phyloP scores from a whole-genome alignment of 176 grass and related monocot species.

The Alopecurus myosuroides region DNA sequence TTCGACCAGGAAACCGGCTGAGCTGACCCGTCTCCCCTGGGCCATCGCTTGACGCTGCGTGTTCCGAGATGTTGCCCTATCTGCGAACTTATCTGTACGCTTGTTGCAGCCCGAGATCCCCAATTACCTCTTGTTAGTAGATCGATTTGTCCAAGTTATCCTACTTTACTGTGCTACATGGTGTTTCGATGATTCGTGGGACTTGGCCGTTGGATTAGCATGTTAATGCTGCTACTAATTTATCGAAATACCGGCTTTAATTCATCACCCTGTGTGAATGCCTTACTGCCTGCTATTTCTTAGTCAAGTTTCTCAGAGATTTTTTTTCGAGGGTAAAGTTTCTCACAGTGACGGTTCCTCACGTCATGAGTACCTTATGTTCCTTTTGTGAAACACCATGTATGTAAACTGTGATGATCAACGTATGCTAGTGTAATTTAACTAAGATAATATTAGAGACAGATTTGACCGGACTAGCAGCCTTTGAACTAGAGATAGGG shows the following conservation, averaged over 20 bases:
- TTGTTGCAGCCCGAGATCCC: conserved; percentile 3
- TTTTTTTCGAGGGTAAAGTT: too few species aligned
- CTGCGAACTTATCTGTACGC: conserved; percentile 21
- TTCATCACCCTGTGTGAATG: neutral
- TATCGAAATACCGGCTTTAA: neutral
- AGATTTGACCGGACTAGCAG: neutral
- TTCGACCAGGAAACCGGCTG: conserved; percentile 89
- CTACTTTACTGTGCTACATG: neutral
- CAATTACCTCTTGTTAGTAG: neutral
- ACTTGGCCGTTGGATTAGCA: neutral
- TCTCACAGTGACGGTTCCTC: too few species aligned
- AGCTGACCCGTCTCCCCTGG: neutral
- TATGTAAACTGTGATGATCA: neutral
- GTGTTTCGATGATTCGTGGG: neutral
- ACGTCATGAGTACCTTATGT: neutral
- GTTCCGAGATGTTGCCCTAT: neutral
- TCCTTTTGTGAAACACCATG: conserved; percentile 3
- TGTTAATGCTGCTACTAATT: neutral
- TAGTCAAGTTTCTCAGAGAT: conserved; percentile 11
- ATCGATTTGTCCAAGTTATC: neutral
- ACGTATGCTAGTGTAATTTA: neutral
- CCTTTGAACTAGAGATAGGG: neutral
- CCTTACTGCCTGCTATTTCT: neutral
- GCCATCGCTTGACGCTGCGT: neutral
- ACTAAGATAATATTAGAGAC: neutral